phyloP scores from a whole-genome alignment of 495 filamentous ascomycete genomes.

The Podospora sp. region DNA sequence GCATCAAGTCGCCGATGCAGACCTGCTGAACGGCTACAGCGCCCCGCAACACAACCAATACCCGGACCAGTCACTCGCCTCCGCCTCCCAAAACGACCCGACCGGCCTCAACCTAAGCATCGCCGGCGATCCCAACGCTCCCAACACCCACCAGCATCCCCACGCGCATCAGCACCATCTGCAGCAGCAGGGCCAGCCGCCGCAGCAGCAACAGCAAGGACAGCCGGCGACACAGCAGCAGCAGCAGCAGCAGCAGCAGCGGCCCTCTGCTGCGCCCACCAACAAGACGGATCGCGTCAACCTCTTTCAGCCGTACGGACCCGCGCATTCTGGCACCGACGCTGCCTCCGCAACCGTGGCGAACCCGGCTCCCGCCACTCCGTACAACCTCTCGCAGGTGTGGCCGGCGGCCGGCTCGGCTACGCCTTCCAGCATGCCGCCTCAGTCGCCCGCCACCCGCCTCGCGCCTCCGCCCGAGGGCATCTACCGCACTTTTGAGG shows the following conservation, averaged over 20 bases:
- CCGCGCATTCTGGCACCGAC: slow-evolving; percentile 37
- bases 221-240: slow-evolving; percentile 24
- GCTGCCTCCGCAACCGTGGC: slow-evolving; percentile 41
- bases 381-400: slow-evolving; percentile 28
- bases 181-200: slow-evolving; percentile 24
- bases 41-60: slow-evolving; percentile 36
- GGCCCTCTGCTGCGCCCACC: slow-evolving; percentile 23
- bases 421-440: slow-evolving; percentile 27
- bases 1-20: slow-evolving; percentile 38
- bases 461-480: slow-evolving; percentile 52
- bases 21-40: slow-evolving; percentile 39
- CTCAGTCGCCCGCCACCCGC: slow-evolving; percentile 37
- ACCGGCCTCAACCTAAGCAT: slow-evolving; percentile 30
- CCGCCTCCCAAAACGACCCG: slow-evolving; percentile 31
- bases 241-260: slow-evolving; percentile 32
- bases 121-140: slow-evolving; percentile 24
- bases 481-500: slow-evolving; percentile 50
- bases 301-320: slow-evolving; percentile 38
- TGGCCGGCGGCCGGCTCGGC: slow-evolving; percentile 33
- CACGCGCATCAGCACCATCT: slow-evolving; percentile 29
- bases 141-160: slow-evolving; percentile 25
- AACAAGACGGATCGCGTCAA: slow-evolving; percentile 33
- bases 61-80: slow-evolving; percentile 29
- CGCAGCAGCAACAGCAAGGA: slow-evolving; percentile 25
- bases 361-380: slow-evolving; percentile 35